Conservation (phyloP, 768 basidiomycete genomes). For the Rossbeevera mucosa region DNA sequence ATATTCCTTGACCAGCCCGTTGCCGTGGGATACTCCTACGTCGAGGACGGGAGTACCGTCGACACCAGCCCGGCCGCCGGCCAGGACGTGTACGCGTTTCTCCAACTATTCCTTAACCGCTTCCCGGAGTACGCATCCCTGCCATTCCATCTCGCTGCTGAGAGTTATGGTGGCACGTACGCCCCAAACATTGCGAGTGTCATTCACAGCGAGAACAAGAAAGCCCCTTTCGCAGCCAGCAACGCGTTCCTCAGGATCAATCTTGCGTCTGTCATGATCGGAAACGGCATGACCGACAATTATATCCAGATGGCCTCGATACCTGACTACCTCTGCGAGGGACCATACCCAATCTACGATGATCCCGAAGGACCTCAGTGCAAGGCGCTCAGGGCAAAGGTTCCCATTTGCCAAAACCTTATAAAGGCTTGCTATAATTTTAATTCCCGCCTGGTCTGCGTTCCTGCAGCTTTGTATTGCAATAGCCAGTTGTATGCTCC, state of each 20-base stretch:
- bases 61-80: conserved; percentile 82
- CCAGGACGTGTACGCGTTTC: conserved; percentile 84
- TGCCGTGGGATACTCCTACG: conserved; percentile 87
- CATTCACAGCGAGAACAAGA: conserved; percentile 75
- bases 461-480: conserved; percentile 78
- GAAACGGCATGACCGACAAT: conserved; percentile 84
- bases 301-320: conserved; percentile 74
- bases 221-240: conserved; percentile 38
- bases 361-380: conserved; percentile 67
- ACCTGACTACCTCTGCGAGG: conserved; percentile 79
- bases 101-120: conserved; percentile 72
- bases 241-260: conserved; percentile 59
- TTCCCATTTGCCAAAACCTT: conserved; percentile 70
- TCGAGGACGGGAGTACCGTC: conserved; percentile 67
- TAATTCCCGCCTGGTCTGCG: conserved; percentile 58
- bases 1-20: conserved; percentile 73
- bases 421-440: conserved; percentile 66
- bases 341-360: conserved; percentile 77
- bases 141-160: conserved; percentile 77
- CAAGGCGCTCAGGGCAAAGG: conserved; percentile 54
- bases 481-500: conserved; percentile 67
- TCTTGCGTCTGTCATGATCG: conserved; percentile 78
- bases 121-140: conserved; percentile 67
- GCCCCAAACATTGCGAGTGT: conserved; percentile 82
- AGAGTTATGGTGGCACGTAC: conserved; percentile 77